A percentile compares a stretch with the other conserved stretches of the same genome.
Conservation (phyloP, 2,329 filamentous ascomycete species). For the Pseudogymnoascus sp. region DNA sequence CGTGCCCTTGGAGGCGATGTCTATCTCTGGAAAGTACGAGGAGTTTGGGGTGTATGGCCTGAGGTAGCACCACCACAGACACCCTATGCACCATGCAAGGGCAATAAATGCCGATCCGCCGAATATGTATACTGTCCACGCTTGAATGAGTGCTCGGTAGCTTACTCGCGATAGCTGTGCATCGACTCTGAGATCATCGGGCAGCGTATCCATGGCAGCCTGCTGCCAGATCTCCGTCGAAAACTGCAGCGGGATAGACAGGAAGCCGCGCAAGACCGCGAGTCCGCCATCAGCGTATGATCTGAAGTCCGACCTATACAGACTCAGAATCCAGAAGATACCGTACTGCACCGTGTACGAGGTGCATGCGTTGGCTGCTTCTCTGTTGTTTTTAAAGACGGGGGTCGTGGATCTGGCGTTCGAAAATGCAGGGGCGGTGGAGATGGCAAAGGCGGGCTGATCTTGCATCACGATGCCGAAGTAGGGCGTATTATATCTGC, state of each 20-base stretch:
- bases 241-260: not conserved
- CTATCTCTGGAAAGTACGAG: not conserved
- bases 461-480: not conserved
- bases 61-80: not conserved
- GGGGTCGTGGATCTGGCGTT: not conserved
- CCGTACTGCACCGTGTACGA: not conserved
- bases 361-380: not conserved
- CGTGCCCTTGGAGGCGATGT: not conserved
- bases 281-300: not conserved
- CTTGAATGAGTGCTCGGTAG: not conserved
- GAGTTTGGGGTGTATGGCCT: not conserved
- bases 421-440: not conserved
- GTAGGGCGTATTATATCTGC: constrained; percentile 4
- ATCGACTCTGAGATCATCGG: not conserved
- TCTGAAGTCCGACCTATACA: not conserved
- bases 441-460: constrained; percentile 1
- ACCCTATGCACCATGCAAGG: not conserved
- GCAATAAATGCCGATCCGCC: not conserved
- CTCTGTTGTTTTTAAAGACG: not conserved
- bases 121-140: not conserved
- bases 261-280: constrained; percentile 2
- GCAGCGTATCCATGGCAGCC: constrained; percentile 2
- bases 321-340: not conserved
- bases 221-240: not conserved
- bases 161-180: not conserved